Evolutionary conservation across 83 land plant genomes (phyloP), one percentile per base, ranked within the genome.

Genomic region (Diphasiastrum complanatum): DNA sequence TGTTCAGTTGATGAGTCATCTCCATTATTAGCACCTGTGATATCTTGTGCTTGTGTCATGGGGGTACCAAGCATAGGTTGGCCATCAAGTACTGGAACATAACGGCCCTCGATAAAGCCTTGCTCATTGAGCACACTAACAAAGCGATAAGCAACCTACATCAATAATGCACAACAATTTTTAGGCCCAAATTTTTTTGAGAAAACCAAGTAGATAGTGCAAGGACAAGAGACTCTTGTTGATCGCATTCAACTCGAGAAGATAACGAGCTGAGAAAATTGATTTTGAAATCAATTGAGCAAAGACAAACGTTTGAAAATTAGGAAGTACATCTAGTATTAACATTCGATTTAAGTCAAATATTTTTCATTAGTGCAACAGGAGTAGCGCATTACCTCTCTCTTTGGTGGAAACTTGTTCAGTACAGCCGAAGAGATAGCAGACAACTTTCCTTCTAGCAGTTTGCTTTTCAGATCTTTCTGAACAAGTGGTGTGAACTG

Each of bases 401-500:
- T 63, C 33, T 12, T 38, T 26, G 68, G 61, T 61, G 20, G 63
- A 4, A 51, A 38, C 32, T 62, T 69, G 2, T 64, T 69, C 31
- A 45, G 19, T 20, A 70, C 30, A 43, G 73, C 73, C 20, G 73
- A 62, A 18, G 73, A 55, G 32, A 68, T 74, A 23, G 80, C 71
- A 55, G 73, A 65, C 10, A 80, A 23, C 48, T 73, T 83, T 25
- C 80, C 75, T 35, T 73, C 85, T 45, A 79, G 70, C 5, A 75
- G 69, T 51, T 59, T 83, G 83, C 76, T 52, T 54, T 69, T 70
- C 31, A 72, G 68, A 33, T 82, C 85, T 47, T 85, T 65, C 70
- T 85, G 86, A 19, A 81, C 87, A 36, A 85, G 57, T 19, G 87
- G 78, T 19, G 90, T 84, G 73, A 95, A 95, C 41, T 95, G 99